phyloP scores from a whole-genome alignment of 768 basidiomycete genomes.

The Grammothele lineata region DNA sequence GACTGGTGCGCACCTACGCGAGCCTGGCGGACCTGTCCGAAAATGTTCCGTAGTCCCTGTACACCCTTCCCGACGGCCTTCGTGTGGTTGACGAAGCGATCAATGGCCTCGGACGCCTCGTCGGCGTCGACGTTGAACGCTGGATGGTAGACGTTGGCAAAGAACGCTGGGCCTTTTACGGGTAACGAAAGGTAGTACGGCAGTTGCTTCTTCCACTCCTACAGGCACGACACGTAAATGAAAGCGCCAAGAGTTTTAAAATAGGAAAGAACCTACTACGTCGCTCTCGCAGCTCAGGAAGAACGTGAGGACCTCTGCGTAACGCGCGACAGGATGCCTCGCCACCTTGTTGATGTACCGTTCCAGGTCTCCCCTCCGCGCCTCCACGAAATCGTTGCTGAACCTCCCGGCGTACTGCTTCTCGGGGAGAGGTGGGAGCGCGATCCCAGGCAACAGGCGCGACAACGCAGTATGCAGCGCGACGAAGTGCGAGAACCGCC shows the following conservation, averaged over 20 bases:
- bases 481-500: conserved; percentile 84
- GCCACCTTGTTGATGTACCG: conserved; percentile 68
- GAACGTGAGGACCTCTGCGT: conserved; percentile 74
- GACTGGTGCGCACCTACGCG: conserved; percentile 67
- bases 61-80: conserved; percentile 66
- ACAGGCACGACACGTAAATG: conserved; percentile 1
- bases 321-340: conserved; percentile 72
- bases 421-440: conserved; percentile 78
- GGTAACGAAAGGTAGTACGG: conserved; percentile 57
- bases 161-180: conserved; percentile 72
- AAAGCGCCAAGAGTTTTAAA: conserved; percentile 2
- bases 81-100: conserved; percentile 63
- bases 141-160: conserved; percentile 77
- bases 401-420: conserved; percentile 84
- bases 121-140: conserved; percentile 78
- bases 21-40: conserved; percentile 59
- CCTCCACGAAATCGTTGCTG: conserved; percentile 78
- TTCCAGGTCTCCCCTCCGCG: conserved; percentile 75
- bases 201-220: conserved; percentile 72
- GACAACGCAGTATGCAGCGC: conserved; percentile 69
- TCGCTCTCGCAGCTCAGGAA: conserved; percentile 79
- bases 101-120: conserved; percentile 56
- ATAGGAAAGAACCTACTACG: conserved; percentile 40
- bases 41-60: conserved; percentile 59
- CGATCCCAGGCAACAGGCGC: conserved; percentile 68